These are phyloP conservation scores for Ballota nigra DNA, from an alignment of 257 asterid species.

Conservation along the genomic window DNA sequence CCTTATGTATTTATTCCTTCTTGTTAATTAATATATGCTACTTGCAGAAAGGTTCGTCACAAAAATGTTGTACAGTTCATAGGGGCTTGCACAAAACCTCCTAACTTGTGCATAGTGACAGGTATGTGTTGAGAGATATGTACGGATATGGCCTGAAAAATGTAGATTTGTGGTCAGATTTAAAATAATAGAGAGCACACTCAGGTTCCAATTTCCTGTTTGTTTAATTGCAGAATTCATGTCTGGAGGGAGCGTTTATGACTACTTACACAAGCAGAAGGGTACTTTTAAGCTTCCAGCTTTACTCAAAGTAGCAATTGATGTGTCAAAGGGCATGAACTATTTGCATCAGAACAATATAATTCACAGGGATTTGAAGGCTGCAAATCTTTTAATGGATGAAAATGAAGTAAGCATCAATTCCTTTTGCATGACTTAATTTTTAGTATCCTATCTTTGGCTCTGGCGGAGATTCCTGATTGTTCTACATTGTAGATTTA, in stretches of 20 bases:
- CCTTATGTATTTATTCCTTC: not conserved
- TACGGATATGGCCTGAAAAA: conserved; percentile 5
- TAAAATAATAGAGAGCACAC: not conserved
- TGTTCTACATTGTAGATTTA: conserved; percentile 7
- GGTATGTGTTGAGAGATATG: conserved; percentile 39
- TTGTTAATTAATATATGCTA: conserved; percentile 19
- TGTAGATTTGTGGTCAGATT: not conserved
- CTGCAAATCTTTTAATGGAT: conserved; percentile 96
- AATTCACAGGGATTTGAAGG: conserved; percentile 95
- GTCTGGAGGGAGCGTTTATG: conserved; percentile 98
- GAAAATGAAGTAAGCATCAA: conserved; percentile 74
- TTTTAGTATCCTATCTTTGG: not conserved
- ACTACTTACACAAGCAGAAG: conserved; percentile 90
- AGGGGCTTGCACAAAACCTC: conserved; percentile 95
- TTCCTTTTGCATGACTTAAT: not conserved
- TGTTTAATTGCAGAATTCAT: conserved; percentile 65
- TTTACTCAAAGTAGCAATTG: conserved; percentile 87
- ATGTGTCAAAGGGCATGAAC: conserved; percentile 95
- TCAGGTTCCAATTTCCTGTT: conserved; percentile 17
- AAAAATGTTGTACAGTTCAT: conserved; percentile 95
- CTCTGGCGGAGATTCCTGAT: conserved; percentile 4
- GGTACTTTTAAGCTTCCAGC: conserved; percentile 87
- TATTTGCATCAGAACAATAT: conserved; percentile 98
- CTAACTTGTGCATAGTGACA: conserved; percentile 91
- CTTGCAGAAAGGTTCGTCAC: conserved; percentile 96